A percentile compares a stretch with the other conserved stretches of the same genome.
These are phyloP conservation scores for Lactarius indigo DNA, from an alignment of 768 basidiomycete genomes.

Conservation along the genomic window DNA sequence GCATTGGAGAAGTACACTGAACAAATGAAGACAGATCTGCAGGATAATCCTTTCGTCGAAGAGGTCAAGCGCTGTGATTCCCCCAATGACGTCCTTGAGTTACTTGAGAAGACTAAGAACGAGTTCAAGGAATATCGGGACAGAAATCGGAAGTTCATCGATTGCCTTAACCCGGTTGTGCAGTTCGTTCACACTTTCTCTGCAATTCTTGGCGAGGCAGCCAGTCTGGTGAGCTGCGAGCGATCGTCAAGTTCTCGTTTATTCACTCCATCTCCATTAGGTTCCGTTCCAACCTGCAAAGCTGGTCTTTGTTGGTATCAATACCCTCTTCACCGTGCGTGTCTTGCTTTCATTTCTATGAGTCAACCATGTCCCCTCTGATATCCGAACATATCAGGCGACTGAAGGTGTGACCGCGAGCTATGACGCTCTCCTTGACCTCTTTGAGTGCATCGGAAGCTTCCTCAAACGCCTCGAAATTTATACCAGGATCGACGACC, in stretches of 20 bases:
- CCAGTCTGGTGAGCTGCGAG: not conserved
- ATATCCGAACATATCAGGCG: not conserved
- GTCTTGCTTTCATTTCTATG: not conserved
- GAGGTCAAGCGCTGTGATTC: not conserved
- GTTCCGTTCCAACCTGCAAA: constrained; percentile 3
- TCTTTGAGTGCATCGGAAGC: not conserved
- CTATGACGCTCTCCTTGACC: not conserved
- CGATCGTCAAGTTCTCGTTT: not conserved
- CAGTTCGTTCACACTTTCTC: too few relatives aligned
- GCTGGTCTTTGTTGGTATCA: not conserved
- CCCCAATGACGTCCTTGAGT: not conserved
- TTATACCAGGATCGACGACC: not conserved
- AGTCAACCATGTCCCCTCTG: not conserved
- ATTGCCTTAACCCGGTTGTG: too few relatives aligned
- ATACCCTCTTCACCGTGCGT: not conserved
- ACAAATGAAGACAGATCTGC: not conserved
- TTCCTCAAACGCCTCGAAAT: not conserved
- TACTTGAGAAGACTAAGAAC: not conserved
- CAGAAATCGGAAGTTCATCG: too few relatives aligned
- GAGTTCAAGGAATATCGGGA: not conserved
- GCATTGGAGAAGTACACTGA: not conserved
- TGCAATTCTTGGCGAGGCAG: too few relatives aligned
- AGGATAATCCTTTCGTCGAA: not conserved
- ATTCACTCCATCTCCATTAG: not conserved
- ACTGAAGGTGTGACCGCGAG: not conserved